A percentile compares a stretch with the other conserved stretches of the same genome.
Conservation (phyloP, 1,139 yeast species). For the Candida sp. region DNA sequence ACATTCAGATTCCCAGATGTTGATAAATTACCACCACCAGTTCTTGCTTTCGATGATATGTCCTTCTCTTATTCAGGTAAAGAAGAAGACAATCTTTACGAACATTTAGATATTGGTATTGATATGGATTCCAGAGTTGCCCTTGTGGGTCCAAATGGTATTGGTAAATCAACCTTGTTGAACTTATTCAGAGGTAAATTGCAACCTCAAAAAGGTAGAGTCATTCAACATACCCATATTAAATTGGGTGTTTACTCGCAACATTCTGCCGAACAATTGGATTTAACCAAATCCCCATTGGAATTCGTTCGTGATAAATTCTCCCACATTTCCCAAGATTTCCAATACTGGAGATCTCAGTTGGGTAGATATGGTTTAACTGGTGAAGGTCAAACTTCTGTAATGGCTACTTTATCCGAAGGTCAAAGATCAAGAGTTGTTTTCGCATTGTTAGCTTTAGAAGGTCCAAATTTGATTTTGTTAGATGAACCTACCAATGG, state of each 20-base stretch:
- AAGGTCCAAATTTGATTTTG: slow-evolving; percentile 89
- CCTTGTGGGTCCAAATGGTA: slow-evolving; percentile 98
- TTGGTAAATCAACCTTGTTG: slow-evolving; percentile 95
- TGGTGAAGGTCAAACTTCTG: slow-evolving; percentile 98
- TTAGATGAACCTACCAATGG: slow-evolving; percentile 99
- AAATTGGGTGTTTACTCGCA: slow-evolving; percentile 99
- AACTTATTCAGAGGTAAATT: slow-evolving; percentile 96
- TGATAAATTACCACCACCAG: slow-evolving; percentile 99
- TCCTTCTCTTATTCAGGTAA: slow-evolving; percentile 91
- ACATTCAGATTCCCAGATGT: slow-evolving; percentile 93
- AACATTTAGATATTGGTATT: slow-evolving; percentile 91
- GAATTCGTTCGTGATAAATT: slow-evolving; percentile 97
- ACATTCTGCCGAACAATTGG: slow-evolving; percentile 98
- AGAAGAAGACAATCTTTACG: slow-evolving; percentile 83
- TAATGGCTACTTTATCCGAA: slow-evolving; percentile 97
- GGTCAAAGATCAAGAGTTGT: slow-evolving; percentile 99
- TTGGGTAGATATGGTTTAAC: slow-evolving; percentile 98
- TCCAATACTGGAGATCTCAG: slow-evolving; percentile 99
- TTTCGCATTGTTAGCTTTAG: slow-evolving; percentile 92
- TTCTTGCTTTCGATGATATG: slow-evolving; percentile 92
- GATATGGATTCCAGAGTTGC: slow-evolving; percentile 99
- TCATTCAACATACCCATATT: slow-evolving; percentile 94
- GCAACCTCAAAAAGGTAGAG: slow-evolving; percentile 89
- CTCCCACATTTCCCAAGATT: slow-evolving; percentile 88
- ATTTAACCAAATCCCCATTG: slow-evolving; percentile 88